These are phyloP conservation scores for Selenicereus undatus DNA, from an alignment of 148 eudicot genomes.

Conservation along the genomic window DNA sequence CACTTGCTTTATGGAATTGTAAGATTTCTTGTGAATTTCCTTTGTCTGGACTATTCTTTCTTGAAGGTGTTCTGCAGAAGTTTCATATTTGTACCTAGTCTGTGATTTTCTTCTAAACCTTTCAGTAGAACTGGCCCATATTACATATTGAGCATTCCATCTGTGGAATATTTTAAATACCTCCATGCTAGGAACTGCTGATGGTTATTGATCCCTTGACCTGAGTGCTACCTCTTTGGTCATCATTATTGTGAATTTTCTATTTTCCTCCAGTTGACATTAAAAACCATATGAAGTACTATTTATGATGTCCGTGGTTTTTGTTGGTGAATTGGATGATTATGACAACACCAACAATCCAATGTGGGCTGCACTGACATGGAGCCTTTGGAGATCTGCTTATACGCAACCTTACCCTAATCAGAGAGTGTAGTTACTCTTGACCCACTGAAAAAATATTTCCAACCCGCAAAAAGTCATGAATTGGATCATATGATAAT, in stretches of 20 bases:
- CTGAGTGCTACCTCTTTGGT: background rate
- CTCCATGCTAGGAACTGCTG: background rate
- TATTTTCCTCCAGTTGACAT: background rate
- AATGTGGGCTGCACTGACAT: background rate
- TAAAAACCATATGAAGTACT: background rate
- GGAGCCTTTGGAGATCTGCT: background rate
- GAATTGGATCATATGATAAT: background rate
- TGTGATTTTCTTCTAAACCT: background rate
- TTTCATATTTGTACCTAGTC: background rate
- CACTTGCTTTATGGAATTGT: constrained; percentile 71
- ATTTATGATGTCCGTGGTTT: background rate
- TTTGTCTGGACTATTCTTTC: background rate
- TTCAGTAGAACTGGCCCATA: background rate
- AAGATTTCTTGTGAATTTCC: constrained; percentile 27
- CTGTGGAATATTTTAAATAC: background rate
- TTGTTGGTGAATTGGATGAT: background rate
- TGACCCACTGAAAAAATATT: background rate
- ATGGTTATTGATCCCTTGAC: constrained; percentile 6
- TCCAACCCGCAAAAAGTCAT: background rate
- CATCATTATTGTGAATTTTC: background rate
- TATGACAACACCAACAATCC: background rate
- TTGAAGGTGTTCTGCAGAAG: background rate
- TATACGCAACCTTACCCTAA: background rate
- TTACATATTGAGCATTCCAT: background rate
- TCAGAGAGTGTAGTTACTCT: background rate